Evolutionary conservation across 73 alveolate genomes (phyloP), one percentile per base, ranked within the genome.

Genomic region (Durusdinium trenchii): DNA sequence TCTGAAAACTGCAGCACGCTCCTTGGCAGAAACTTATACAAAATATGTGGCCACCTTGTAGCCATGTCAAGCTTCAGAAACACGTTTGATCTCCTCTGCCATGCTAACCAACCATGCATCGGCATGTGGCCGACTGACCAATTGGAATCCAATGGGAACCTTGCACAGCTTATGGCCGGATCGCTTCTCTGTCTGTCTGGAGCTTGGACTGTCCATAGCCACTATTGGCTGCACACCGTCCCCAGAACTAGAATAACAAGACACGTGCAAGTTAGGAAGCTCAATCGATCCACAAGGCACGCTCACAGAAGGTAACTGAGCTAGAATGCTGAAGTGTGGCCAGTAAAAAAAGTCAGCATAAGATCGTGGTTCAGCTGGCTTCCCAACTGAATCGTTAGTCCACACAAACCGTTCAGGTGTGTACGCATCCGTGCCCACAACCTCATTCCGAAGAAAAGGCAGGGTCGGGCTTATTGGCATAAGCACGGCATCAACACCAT

Each of bases 361-460:
- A 35, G 57, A 40, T 38, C 86, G 28, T 75, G 38, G 86, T 71
- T 81, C 47, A 3, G 92, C 45, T 67, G 43, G 30, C 46, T 23
- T 42, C 3, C 26, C 71, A 10, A 48, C 30, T 10, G 69, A 30
- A 4, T 50, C 92, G 30, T 81, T 50, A 6, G 57, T 46, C 92
- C 71, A 50, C 6, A 46, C 71, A 14, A 20, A 47, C 30, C 69
- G 47, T 28, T 81, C 71, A 1, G 71, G 92, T 1, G 47, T 47
- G 47, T 50, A 81, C 42, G 92, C 92, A 50, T 50, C 92, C 4
- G 46, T 46, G 5, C 69, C 92, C 18, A 32, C 67, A 46, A 46
- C 36, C 92, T 75, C 86, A 46, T 75, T 75, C 18, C 86, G 92
- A 6, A 81, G 92, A 36, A 46, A 81, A 18, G 71, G 92, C 92